These are phyloP conservation scores for Boletus subluridellus DNA, from an alignment of 1,284 basidiomycete genomes.

Conservation along the genomic window DNA sequence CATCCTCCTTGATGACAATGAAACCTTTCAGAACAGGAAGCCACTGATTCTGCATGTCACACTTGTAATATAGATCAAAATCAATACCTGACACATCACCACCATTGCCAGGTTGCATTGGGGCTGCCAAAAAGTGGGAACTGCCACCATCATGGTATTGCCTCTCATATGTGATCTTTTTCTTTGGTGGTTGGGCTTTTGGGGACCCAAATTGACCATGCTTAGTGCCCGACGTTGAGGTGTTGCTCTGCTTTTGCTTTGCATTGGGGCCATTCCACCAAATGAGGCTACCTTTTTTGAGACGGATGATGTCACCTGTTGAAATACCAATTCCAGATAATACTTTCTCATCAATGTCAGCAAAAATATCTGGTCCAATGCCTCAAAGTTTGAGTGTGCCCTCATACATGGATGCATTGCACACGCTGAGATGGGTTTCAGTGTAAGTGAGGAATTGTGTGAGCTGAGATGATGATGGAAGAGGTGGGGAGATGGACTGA, in stretches of 20 bases:
- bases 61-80: too few relatives aligned
- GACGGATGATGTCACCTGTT: slow-evolving; percentile 8
- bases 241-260: slow-evolving; percentile 9
- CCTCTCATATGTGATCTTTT: too few relatives aligned
- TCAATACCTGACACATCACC: too few relatives aligned
- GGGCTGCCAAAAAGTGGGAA: too few relatives aligned
- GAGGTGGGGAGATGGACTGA: not conserved
- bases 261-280: slow-evolving; percentile 19
- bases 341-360: not conserved
- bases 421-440: not conserved
- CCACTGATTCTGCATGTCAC: too few relatives aligned
- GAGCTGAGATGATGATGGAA: slow-evolving; percentile 8
- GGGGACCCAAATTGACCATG: too few relatives aligned
- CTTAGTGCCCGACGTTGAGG: not conserved
- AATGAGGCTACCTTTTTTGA: slow-evolving; percentile 6
- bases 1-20: too few relatives aligned
- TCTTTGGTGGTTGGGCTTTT: too few relatives aligned
- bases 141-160: too few relatives aligned
- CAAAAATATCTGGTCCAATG: slow-evolving; percentile 17
- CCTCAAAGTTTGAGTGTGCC: not conserved
- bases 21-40: too few relatives aligned
- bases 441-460: slow-evolving; percentile 11
- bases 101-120: too few relatives aligned
- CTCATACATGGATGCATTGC: not conserved
- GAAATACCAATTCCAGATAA: not conserved